A percentile compares a stretch with the other conserved stretches of the same genome.
These are phyloP conservation scores for Entomortierella chlamydospora DNA, from an alignment of 192 early-diverging fungal species.

Conservation along the genomic window DNA sequence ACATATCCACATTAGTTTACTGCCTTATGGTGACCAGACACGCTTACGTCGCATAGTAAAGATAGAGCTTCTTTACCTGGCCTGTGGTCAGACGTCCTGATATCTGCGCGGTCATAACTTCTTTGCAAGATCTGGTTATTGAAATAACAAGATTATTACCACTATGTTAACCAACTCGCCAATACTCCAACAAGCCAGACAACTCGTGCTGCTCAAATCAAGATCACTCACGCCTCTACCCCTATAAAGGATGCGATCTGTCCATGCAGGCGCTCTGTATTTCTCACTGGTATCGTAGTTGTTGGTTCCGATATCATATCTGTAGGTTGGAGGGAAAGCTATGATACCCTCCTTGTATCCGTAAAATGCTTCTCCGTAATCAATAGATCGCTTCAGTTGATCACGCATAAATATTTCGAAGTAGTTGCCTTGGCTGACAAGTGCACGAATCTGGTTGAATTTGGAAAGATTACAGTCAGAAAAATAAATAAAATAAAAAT, in stretches of 20 bases:
- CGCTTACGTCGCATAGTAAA: too few species aligned
- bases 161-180: too few species aligned
- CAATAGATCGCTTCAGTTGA: slow-evolving; percentile 68
- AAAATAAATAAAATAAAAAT: not conserved
- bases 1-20: too few species aligned
- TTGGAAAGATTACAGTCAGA: too few species aligned
- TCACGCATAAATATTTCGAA: slow-evolving; percentile 48
- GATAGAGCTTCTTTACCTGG: slow-evolving; percentile 67
- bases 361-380: slow-evolving; percentile 70
- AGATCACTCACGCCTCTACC: slow-evolving; percentile 58
- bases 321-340: slow-evolving; percentile 83
- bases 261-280: slow-evolving; percentile 38
- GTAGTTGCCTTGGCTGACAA: slow-evolving; percentile 32
- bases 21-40: too few species aligned
- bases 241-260: slow-evolving; percentile 71
- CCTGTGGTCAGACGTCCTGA: slow-evolving; percentile 83
- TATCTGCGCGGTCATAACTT: slow-evolving; percentile 67
- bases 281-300: slow-evolving; percentile 77
- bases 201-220: too few species aligned
- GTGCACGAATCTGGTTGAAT: slow-evolving; percentile 13
- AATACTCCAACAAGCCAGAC: too few species aligned
- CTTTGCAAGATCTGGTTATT: slow-evolving; percentile 53
- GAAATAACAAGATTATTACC: too few species aligned
- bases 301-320: slow-evolving; percentile 79
- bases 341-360: slow-evolving; percentile 84